Base-by-base conservation (phyloP, 2,329 filamentous ascomycete species). In the Fusarium praegraminearum region DNA sequence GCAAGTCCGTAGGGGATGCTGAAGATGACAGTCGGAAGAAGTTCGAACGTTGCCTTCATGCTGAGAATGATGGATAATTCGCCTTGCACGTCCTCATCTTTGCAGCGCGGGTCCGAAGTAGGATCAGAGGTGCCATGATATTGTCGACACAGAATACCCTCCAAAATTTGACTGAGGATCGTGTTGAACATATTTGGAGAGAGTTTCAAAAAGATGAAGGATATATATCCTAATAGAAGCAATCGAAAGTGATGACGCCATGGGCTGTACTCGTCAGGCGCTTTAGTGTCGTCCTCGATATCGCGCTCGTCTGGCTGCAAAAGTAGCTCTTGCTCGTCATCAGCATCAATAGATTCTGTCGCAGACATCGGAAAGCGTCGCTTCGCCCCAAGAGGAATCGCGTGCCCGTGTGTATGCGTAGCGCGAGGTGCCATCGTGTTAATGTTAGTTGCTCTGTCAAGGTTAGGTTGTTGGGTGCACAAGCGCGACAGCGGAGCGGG, bases 131-230 rank as follows among this genome's bases (percentile, higher is more conserved):
- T 38, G 10, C 26, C 32, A 15, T 55, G 32, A 12, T 46, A 38
- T 9, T 55, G 52, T 6, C 32, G 32, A 20, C 52, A 55, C 9
- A 55, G 24, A 9, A 55, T 55, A 2, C 41, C n/a, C 35, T 55
- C 52, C 16, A 55, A 32, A 7, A 55, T 46, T 5, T 55, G 52
- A 15, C 52, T 55, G 8, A 55, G 52, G 11, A 55, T 22, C 7
- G 52, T 55, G 13, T 55, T 55, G 22, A 55, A 55, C 52, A 55
- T 55, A 2, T 32, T 32, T 8, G 41, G 52, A 6, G 24, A 55
- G 8, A 55, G 32, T 22, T 55, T 55, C 41, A 55, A 22, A 24
- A 35, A 55, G 11, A 55, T 20, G 4, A 55, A 55, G 8, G 52
- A 55, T 0, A 55, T 10, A 10, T 55, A 55, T 35, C 52, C 52